These are phyloP conservation scores for Pseudocercospora macadamiae DNA, from an alignment of 2,329 filamentous ascomycete species.

Conservation along the genomic window DNA sequence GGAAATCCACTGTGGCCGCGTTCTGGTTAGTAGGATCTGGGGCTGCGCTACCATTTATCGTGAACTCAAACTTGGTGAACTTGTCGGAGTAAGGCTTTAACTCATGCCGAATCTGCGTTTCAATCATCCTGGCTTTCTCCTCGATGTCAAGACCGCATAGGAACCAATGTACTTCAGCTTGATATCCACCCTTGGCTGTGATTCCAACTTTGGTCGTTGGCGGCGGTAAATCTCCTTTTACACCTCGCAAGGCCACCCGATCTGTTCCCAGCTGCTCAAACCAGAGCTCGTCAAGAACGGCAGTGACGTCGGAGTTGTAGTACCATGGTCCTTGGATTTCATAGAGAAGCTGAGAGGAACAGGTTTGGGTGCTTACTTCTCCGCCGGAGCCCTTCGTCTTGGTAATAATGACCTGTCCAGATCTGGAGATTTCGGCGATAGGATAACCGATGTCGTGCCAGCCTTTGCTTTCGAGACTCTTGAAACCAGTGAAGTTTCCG, in stretches of 20 bases:
- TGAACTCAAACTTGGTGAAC: slow-evolving; percentile 43
- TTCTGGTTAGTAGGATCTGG: slow-evolving; percentile 47
- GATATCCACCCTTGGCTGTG: slow-evolving; percentile 51
- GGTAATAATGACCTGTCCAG: slow-evolving; percentile 42
- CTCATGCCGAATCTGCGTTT: slow-evolving; percentile 47
- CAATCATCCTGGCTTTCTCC: slow-evolving; percentile 52
- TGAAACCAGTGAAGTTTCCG: slow-evolving; percentile 51
- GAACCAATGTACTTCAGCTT: slow-evolving; percentile 52
- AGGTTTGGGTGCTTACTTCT: slow-evolving; percentile 52
- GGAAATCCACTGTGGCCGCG: slow-evolving; percentile 53
- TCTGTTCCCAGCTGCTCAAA: slow-evolving; percentile 56
- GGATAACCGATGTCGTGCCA: slow-evolving; percentile 49
- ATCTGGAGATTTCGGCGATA: slow-evolving; percentile 40
- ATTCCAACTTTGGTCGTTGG: slow-evolving; percentile 56
- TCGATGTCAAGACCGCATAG: slow-evolving; percentile 50
- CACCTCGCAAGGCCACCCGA: slow-evolving; percentile 53
- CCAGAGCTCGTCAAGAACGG: slow-evolving; percentile 53
- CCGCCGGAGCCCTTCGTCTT: slow-evolving; percentile 44
- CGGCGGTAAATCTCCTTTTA: slow-evolving; percentile 50
- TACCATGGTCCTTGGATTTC: slow-evolving; percentile 61
- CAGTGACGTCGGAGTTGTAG: slow-evolving; percentile 61
- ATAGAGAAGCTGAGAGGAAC: slow-evolving; percentile 57
- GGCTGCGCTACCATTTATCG: slow-evolving; percentile 49
- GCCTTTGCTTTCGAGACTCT: slow-evolving; percentile 37
- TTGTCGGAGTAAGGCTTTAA: slow-evolving; percentile 42